Percentiles rank a stretch among this genome's conserved stretches.
These are phyloP conservation scores for Phialophora macrospora DNA, from an alignment of 2,329 filamentous ascomycete species.

Conservation along the genomic window DNA sequence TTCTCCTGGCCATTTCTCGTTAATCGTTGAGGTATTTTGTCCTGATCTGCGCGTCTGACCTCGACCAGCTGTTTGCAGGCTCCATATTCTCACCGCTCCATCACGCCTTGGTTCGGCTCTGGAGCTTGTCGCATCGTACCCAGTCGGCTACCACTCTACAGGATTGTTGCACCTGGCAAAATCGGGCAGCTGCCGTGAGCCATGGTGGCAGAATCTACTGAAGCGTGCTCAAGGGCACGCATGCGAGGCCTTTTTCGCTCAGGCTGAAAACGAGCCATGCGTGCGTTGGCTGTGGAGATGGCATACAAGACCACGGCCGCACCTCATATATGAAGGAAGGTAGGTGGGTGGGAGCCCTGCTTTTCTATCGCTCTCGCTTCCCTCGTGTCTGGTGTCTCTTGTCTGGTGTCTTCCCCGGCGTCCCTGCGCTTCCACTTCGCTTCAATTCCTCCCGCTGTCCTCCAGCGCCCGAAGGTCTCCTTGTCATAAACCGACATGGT, in stretches of 20 bases:
- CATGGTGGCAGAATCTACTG: background rate
- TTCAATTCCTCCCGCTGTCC: background rate
- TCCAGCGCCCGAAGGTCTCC: background rate
- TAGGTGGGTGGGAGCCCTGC: background rate
- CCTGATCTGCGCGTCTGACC: background rate
- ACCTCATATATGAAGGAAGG: constrained; percentile 14
- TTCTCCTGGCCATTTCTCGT: constrained; percentile 11
- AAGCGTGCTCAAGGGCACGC: background rate
- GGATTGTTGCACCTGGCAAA: constrained; percentile 6
- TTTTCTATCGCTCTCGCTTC: background rate
- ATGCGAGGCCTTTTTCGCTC: background rate
- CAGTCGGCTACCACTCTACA: background rate
- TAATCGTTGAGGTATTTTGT: constrained; percentile 17
- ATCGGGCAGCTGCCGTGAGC: constrained; percentile 5
- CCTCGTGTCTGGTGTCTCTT: background rate
- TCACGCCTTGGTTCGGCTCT: background rate
- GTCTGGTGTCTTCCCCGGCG: background rate
- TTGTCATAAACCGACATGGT: background rate
- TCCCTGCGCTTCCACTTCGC: background rate
- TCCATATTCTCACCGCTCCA: background rate
- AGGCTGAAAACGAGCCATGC: background rate
- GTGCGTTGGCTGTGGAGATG: background rate
- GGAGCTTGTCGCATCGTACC: background rate
- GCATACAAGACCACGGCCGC: background rate
- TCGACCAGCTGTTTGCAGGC: background rate